Evolutionary conservation across 2,329 filamentous ascomycete genomes (phyloP).

Genomic region (Alternaria sp.): DNA sequence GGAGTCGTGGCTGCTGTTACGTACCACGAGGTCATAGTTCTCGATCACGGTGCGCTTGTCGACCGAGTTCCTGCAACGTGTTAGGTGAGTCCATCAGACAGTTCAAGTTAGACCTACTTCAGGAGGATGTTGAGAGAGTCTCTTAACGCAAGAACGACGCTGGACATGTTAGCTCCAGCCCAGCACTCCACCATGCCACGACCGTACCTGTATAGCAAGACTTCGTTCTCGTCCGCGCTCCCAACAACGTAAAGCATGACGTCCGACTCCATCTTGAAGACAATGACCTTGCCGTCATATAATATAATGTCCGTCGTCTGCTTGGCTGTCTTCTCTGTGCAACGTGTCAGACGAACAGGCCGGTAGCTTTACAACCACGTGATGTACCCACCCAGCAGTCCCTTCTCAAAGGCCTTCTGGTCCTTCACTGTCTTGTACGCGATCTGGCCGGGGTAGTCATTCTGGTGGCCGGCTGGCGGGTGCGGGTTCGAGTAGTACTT

Average conservation of each 20-base stretch:
- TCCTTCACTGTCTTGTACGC: constrained; percentile 90
- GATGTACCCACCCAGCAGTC: constrained; percentile 69
- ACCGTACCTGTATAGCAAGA: constrained; percentile 77
- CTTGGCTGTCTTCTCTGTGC: constrained; percentile 84
- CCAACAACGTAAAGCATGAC: constrained; percentile 96
- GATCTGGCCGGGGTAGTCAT: constrained; percentile 68
- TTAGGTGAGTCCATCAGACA: constrained; percentile 6
- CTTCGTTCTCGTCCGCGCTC: constrained; percentile 90
- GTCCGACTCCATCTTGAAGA: constrained; percentile 98
- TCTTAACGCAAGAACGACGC: constrained; percentile 86
- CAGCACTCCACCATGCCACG: neutral
- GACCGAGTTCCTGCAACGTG: constrained; percentile 75
- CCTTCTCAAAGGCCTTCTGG: constrained; percentile 97
- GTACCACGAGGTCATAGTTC: constrained; percentile 89
- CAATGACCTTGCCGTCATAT: constrained; percentile 93
- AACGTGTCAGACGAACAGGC: constrained; percentile 21
- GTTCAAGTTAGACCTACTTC: constrained; percentile 67
- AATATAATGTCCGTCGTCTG: constrained; percentile 95
- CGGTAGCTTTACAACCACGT: constrained; percentile 73
- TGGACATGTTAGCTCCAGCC: constrained; percentile 24
- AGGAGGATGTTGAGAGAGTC: constrained; percentile 90
- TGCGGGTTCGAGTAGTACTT: constrained; percentile 88
- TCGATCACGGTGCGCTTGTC: constrained; percentile 98
- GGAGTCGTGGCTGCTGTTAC: neutral
- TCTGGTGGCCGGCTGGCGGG: constrained; percentile 65